A percentile compares a stretch with the other conserved stretches of the same genome.
Conservation (phyloP, 208 protist species). For the Trichomonas vaginalis region DNA sequence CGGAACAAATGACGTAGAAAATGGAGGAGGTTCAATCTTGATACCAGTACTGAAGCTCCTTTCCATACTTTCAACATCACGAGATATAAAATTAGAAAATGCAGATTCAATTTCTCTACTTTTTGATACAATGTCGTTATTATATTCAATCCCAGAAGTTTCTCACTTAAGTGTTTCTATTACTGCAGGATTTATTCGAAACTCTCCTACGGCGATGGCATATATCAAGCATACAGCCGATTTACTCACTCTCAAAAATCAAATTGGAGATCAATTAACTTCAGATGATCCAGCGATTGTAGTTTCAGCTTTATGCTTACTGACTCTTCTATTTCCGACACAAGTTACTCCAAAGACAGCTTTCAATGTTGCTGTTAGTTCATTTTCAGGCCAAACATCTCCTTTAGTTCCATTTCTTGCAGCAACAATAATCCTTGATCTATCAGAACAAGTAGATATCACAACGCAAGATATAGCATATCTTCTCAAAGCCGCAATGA, state of each 20-base stretch:
- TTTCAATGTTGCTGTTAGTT: neutral
- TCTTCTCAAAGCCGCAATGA: neutral
- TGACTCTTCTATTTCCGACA: neutral
- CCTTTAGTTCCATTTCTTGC: neutral
- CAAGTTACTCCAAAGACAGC: neutral
- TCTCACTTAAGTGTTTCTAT: neutral
- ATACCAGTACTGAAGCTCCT: neutral
- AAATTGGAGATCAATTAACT: neutral
- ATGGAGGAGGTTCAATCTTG: neutral
- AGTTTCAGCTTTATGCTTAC: neutral
- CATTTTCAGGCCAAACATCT: neutral
- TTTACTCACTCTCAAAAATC: neutral
- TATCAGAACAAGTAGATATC: neutral
- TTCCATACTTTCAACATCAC: neutral
- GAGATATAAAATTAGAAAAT: neutral
- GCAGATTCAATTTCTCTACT: neutral
- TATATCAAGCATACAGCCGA: neutral
- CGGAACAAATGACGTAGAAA: neutral
- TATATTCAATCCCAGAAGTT: neutral
- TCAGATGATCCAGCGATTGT: neutral
- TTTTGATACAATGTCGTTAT: neutral
- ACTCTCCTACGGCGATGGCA: neutral
- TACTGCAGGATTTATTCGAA: neutral
- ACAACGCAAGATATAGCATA: neutral
- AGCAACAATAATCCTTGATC: neutral